Evolutionary conservation across 2,329 filamentous ascomycete species (phyloP).

Genomic region (Aschersonia sp.): DNA sequence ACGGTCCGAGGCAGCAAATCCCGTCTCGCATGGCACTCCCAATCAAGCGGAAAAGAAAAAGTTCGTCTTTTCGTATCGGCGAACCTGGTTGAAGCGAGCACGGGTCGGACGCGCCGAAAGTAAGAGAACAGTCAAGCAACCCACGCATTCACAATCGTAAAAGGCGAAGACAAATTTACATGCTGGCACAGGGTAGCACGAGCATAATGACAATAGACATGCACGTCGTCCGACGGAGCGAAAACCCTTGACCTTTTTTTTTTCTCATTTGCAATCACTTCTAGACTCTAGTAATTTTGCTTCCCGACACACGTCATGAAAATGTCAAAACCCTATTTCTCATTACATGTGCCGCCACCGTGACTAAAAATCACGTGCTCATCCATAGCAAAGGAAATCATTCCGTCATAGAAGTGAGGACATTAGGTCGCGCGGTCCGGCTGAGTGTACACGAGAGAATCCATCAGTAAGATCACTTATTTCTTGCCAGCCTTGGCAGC

Average conservation of each 20-base stretch:
- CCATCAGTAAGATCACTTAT: conserved; percentile 30
- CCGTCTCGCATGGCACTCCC: too few species aligned
- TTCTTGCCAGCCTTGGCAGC: conserved; percentile 64
- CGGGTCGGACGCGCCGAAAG: too few species aligned
- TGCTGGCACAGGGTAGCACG: not conserved
- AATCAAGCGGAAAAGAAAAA: too few species aligned
- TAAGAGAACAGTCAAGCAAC: too few species aligned
- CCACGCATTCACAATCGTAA: too few species aligned
- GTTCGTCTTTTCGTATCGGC: too few species aligned
- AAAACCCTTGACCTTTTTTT: not conserved
- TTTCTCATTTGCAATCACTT: conserved; percentile 18
- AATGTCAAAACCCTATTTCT: conserved; percentile 15
- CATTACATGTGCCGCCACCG: conserved; percentile 25
- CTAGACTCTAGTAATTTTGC: conserved; percentile 32
- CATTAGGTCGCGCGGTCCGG: conserved; percentile 14
- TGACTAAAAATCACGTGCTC: conserved; percentile 24
- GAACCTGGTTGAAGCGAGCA: too few species aligned
- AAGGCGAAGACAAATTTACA: not conserved
- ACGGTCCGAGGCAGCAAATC: too few species aligned
- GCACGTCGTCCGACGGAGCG: too few species aligned
- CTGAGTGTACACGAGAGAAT: conserved; percentile 11
- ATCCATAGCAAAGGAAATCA: conserved; percentile 28
- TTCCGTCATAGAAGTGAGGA: conserved; percentile 31
- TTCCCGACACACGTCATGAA: conserved; percentile 23
- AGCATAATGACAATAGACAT: too few species aligned